Base-by-base conservation (phyloP, 805 yeast species). In the Candida broadrunensis region DNA sequence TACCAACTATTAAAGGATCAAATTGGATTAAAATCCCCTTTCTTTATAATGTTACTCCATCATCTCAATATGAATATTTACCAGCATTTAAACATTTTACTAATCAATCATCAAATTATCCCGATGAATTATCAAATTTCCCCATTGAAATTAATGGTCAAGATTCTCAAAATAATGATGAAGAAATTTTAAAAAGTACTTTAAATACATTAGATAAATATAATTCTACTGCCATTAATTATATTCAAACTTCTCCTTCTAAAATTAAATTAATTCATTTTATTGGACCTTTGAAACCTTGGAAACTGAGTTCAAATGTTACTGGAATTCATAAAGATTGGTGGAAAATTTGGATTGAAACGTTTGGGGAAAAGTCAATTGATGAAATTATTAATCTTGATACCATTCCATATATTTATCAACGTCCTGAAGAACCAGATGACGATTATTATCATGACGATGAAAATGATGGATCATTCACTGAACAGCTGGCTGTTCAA, bases 21-120 rank as follows among this genome's bases (percentile, higher is more conserved):
- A 59, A 63, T 39, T 90, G 97, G 97, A 60, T 70, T 24, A 73
- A 78, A 35, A 63, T 93, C 36, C 90, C 97, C 2, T 91, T 90
- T 52, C 51, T 78, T 35, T 91, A 80, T 69, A 91, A 91, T 55
- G 95, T 91, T 24, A 91, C 97, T 51, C 63, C 78, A 26, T 70
- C 72, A 17, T 60, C 75, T 6, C 71, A 73, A 36, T 87, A 87
- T 55, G 83, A 87, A 61, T 85, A 82, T 61, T 65, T 72, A 16
- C 93, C 95, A 0, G 93, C 95, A 0, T 79, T 67, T 54, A 62
- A 60, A 30, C 73, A 76, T 54, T 87, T 82, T 55, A 41, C 50
- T 9, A 37, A 37, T 20, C 11, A 16, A n/a, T 16, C 40, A 11
- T 43, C 44, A 24, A 34, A 45, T 3, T 35, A 23, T 12, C 46